Base-by-base conservation (phyloP, 352 stramenopile genomes). In the Phytopythium ostracodes region DNA sequence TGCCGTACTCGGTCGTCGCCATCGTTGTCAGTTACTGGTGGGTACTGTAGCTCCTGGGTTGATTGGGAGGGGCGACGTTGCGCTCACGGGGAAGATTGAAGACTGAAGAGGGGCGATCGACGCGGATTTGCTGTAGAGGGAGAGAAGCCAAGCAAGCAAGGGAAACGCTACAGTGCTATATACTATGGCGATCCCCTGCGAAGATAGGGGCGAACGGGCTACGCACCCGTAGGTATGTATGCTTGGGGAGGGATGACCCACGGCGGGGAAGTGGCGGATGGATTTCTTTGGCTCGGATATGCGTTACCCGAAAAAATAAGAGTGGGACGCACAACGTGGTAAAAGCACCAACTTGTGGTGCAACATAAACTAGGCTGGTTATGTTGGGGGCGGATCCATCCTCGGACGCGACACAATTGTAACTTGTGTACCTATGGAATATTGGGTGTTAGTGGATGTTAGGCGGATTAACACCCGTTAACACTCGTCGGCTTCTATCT, bases 1-100 rank as follows among this genome's bases (percentile, higher is more conserved):
- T 60, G 33, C 54, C 54, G 38, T 60, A 60, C 15, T 60, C 54
- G 54, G 54, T 60, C 54, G 38, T 52, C 14, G 54, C 9, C 54
- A 40, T 51, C 20, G 54, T 24, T 31, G 15, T 2, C 0, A 6
- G 18, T 2, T 15, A 25, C 10, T 8, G 46, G 12, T 25, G 3
- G n/a, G n/a, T n/a, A n/a, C n/a, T n/a, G n/a, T n/a, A n/a, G n/a
- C n/a, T 2, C 0, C 9, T 9, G 10, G 42, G 42, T 24, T 43
- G 36, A 11, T 18, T 8, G 43, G 43, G 43, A 50, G n/a, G n/a
- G n/a, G n/a, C 43, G 43, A 29, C 43, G 43, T 29, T 22, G 20
- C 18, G 4, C n/a, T 22, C 43, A 15, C 43, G 4, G 20, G 43
- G 43, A n/a, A 50, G 43, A 50, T 50, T 50, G n/a, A n/a, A 50